Percentiles rank a stretch among this genome's conserved stretches.
Conservation (phyloP, 208 protist genomes). For the Crithidia acanthocephali region DNA sequence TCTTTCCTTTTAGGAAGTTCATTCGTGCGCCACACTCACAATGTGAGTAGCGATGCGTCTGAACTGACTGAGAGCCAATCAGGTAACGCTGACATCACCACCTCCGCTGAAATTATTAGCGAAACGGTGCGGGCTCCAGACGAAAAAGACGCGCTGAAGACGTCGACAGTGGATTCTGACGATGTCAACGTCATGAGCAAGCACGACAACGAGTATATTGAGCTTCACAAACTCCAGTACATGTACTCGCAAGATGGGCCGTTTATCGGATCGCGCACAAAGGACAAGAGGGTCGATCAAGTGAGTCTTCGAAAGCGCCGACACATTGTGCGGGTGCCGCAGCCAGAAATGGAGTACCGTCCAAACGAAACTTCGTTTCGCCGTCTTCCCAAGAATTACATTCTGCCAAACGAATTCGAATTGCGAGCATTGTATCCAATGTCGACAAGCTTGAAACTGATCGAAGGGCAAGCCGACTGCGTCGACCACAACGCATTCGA, state of each 20-base stretch:
- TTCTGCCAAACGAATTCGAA: constrained; percentile 83
- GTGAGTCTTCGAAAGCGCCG: constrained; percentile 62
- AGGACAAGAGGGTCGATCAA: constrained; percentile 45
- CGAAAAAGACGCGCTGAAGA: constrained; percentile 17
- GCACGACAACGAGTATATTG: constrained; percentile 49
- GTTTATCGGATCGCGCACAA: constrained; percentile 73
- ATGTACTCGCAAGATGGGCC: constrained; percentile 84
- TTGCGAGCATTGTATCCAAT: constrained; percentile 81
- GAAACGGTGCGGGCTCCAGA: constrained; percentile 35
- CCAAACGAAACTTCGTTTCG: constrained; percentile 87
- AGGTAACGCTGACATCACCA: too few relatives aligned
- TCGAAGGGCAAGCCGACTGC: constrained; percentile 79
- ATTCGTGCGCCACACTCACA: background rate
- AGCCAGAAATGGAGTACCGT: constrained; percentile 66
- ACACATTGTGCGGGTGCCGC: constrained; percentile 70
- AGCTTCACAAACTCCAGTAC: constrained; percentile 77
- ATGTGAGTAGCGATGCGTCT: background rate
- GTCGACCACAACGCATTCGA: constrained; percentile 77
- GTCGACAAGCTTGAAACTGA: constrained; percentile 65
- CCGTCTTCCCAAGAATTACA: constrained; percentile 70
- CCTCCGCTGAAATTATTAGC: constrained; percentile 47
- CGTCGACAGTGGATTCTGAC: constrained; percentile 33
- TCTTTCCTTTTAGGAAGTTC: background rate
- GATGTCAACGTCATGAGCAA: constrained; percentile 53
- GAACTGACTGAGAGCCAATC: background rate